Percentiles rank a stretch among this genome's conserved stretches.
Conservation (phyloP, 2,329 filamentous ascomycete genomes). For the Scedosporium apiospermum region DNA sequence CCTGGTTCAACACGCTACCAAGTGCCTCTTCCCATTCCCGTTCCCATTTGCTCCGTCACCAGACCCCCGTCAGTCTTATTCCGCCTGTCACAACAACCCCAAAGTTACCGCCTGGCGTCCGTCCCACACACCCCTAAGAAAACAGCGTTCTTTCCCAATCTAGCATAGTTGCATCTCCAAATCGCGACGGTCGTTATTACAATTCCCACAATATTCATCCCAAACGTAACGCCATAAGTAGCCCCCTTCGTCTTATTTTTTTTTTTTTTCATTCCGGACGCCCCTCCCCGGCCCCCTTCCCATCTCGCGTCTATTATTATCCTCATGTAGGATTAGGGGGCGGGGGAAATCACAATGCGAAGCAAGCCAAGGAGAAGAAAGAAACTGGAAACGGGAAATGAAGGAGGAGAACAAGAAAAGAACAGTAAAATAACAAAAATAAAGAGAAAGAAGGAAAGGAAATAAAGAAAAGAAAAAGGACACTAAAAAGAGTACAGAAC, state of each 20-base stretch:
- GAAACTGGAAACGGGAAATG: slow-evolving; percentile 2
- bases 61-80: no score
- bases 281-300: neutral
- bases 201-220: neutral
- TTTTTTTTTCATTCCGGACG: neutral
- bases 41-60: neutral
- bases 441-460: neutral
- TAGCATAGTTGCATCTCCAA: neutral
- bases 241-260: neutral
- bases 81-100: no score
- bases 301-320: neutral
- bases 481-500: neutral
- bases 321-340: neutral
- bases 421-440: neutral
- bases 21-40: neutral
- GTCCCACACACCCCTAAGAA: no score
- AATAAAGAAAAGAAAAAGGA: neutral
- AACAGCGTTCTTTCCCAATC: neutral
- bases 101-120: no score
- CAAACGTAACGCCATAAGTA: neutral
- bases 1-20: neutral
- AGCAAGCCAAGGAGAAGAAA: neutral
- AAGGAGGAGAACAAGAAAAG: neutral
- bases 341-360: neutral
- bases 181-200: neutral